Base-by-base conservation (phyloP, 1,284 basidiomycete genomes). In the Rugosomyces carneus region DNA sequence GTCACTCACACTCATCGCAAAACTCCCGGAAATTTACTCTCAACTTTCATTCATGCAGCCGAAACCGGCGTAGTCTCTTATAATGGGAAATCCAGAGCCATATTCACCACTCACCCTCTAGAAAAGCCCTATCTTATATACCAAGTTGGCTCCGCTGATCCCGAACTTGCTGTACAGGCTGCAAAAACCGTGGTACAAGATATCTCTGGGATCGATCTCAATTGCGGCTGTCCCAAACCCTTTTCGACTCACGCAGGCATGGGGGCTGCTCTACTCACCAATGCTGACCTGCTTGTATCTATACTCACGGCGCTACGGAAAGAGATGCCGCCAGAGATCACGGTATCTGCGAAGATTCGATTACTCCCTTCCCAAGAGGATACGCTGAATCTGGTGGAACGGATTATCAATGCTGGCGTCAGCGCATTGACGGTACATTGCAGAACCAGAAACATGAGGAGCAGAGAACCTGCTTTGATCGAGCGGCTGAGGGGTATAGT, bases 191-290 rank as follows among this genome's bases (percentile, higher is more conserved):
- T 99, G 37, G 76, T 86, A 62, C 73, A 89, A 42, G 96, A 99
- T 60, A 85, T 99, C 13, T 84, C 93, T 0, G 96, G 94, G 16
- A 79, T 99, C 58, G 93, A 95, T 64, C 80, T 96, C 53, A 96
- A 95, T 64, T 96, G 93, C 58, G 96, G 91, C 0, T 94, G 91
- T 61, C 93, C 93, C 0, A 96, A 97, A 60, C 88, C 93, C 1
- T 99, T 99, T 67, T 95, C 92, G 16, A 93, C 93, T 0, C 89
- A 93, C 57, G 72, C 85, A 0, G 95, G 96, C 0, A 98, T 99
- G 94, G 96, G 96, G 15, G 94, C 96, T 1, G 94, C 93, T 9
- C 74, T 99, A 11, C 81, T 99, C 39, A 84, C 87, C 5, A 94
- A 88, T 32, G 93, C 96, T 0, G 93, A 96, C 59, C 70, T 93